Evolutionary conservation across 352 stramenopile genomes (phyloP).

Genomic region (Phytophthora pseudosyringae): DNA sequence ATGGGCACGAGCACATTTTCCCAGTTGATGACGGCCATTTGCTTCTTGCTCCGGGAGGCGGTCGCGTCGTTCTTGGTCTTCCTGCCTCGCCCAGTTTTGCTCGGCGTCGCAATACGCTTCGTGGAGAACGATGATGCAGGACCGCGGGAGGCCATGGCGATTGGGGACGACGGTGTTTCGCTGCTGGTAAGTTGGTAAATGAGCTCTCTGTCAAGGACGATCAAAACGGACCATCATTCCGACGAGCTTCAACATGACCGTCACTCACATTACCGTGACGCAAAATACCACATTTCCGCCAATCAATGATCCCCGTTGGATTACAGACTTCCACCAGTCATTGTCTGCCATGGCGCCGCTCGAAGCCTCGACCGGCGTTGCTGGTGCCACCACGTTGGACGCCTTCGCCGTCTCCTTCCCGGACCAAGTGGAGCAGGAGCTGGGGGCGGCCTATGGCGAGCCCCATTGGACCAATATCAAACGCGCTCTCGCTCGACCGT

Average conservation of each 20-base stretch:
- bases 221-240: constrained; percentile 6
- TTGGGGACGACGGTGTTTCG: not conserved
- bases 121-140: constrained; percentile 11
- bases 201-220: not conserved
- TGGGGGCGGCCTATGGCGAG: constrained; percentile 63
- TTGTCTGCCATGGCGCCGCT: constrained; percentile 63
- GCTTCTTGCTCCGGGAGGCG: constrained; percentile 1
- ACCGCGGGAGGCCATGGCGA: constrained; percentile 11
- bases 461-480: constrained; percentile 81
- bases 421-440: constrained; percentile 65
- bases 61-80: not conserved
- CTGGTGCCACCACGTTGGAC: constrained; percentile 85
- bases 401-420: constrained; percentile 80
- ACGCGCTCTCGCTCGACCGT: constrained; percentile 55
- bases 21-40: constrained; percentile 56
- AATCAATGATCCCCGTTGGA: not conserved
- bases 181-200: constrained; percentile 21
- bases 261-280: constrained; percentile 21
- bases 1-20: constrained; percentile 59
- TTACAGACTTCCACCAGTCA: constrained; percentile 26
- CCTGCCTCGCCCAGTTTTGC: constrained; percentile 3
- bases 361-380: constrained; percentile 78
- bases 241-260: constrained; percentile 20
- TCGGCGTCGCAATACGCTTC: constrained; percentile 8
- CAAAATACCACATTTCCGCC: not conserved